Conservation (phyloP, 345 rosid species). For the Anacardium occidentale region DNA sequence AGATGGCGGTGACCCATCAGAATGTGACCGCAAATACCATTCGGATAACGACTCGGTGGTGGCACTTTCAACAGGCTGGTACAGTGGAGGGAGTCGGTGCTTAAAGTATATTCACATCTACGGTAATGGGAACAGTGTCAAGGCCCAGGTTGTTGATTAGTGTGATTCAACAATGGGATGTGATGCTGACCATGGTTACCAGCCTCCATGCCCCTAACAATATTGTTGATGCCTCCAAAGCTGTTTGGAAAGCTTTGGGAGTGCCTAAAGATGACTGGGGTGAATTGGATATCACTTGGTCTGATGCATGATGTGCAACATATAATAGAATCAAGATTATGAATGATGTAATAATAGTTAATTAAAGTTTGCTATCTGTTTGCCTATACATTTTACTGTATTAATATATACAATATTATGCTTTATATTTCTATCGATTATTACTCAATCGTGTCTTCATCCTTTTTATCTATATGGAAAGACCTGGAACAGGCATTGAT, state of each 20-base stretch:
- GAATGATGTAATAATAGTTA: too few relatives aligned
- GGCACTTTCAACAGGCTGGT: slow-evolving; percentile 37
- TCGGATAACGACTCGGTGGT: slow-evolving; percentile 14
- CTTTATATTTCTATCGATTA: too few relatives aligned
- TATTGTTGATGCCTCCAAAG: slow-evolving; percentile 35
- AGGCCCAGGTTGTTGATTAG: slow-evolving; percentile 29
- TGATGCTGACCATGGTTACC: slow-evolving; percentile 25
- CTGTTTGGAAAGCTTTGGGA: slow-evolving; percentile 25
- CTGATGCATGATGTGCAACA: slow-evolving; percentile 11
- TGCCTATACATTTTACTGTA: too few relatives aligned
- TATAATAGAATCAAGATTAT: too few relatives aligned
- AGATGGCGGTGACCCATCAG: slow-evolving; percentile 31
- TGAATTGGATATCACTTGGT: slow-evolving; percentile 16
- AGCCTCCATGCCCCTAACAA: slow-evolving; percentile 28
- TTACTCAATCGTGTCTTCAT: too few relatives aligned
- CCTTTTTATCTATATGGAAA: too few relatives aligned
- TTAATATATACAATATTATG: too few relatives aligned
- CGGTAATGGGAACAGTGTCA: slow-evolving; percentile 21
- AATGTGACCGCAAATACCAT: slow-evolving; percentile 30
- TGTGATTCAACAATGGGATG: slow-evolving; percentile 31
- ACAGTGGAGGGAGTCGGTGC: slow-evolving; percentile 18
- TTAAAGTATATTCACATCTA: slow-evolving; percentile 13
- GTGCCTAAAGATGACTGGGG: slow-evolving; percentile 17
- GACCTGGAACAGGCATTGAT: too few relatives aligned
- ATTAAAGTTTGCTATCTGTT: too few relatives aligned